Evolutionary conservation across 805 yeast species (phyloP), one percentile per base, ranked within the genome.

Genomic region (Saccharomycopsis schoenii): DNA sequence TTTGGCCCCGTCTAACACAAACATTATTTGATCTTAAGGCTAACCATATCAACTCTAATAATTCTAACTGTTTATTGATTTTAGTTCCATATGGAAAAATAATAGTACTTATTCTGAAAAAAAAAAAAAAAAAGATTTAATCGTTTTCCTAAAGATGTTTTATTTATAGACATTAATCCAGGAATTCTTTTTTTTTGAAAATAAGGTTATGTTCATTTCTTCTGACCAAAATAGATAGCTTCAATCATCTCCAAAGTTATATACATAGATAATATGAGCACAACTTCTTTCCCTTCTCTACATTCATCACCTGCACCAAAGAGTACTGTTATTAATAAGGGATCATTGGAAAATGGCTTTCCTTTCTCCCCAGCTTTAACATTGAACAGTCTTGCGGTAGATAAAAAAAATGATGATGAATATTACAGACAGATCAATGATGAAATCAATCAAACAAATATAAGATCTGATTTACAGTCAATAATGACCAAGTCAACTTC

Each of bases 381-480:
- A 24, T 47, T 47, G 25, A 47, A 47, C 21, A 47, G 52, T 29
- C 39, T 15, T 24, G 19, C 58, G 14, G 24, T 56, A 19, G 19
- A 29, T 14, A 24, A 43, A 15, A 36, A 58, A 12, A 29, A 43
- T 15, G 47, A 62, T 50, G 61, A 64, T 40, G 60, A 34, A 9
- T 61, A 59, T 41, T 61, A 59, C 55, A 50, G 54, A 10, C 58
- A 64, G 8, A 58, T 64, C 25, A 61, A 59, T 36, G 39, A 51
- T 15, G 62, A 64, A 21, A 59, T 64, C 19, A 50, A 62, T 19
- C 36, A 55, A 39, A 61, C 64, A 15, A 61, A 58, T 29, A 62
- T 62, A 11, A 54, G 66, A 24, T 55, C 54, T 14, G 66, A 64
- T 34, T 54, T 58, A 37, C 60, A 58, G 42, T 64, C 66, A 3